Conservation (phyloP, 108 stramenopile species). For the Pseudonitzschia delicatissima region DNA sequence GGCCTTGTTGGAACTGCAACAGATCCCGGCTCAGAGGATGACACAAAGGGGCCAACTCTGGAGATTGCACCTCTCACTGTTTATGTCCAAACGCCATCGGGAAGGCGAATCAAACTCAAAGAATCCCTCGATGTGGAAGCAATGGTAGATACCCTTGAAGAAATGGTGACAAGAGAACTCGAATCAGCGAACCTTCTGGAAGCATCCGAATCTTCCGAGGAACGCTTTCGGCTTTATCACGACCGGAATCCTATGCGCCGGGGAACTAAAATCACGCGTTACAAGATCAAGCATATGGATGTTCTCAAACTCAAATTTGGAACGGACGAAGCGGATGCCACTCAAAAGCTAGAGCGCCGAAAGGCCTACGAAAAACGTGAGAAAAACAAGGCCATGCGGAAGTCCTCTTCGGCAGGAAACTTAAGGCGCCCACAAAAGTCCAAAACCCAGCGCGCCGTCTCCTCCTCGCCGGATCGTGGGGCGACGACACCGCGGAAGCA, state of each 20-base stretch:
- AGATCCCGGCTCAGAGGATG: background rate
- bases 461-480: no score
- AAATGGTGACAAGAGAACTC: no score
- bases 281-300: conserved; percentile 1
- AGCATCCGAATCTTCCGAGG: no score
- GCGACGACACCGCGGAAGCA: no score
- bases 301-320: background rate
- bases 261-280: background rate
- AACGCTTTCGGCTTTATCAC: background rate
- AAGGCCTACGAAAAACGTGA: no score
- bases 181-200: no score
- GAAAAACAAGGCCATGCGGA: no score
- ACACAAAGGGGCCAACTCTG: background rate
- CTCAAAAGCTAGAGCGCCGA: no score
- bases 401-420: no score
- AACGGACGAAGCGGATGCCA: no score
- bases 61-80: conserved; percentile 3
- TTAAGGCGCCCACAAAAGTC: no score
- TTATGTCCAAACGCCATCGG: background rate
- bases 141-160: background rate
- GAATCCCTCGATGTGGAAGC: conserved; percentile 2
- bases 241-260: background rate
- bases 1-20: background rate
- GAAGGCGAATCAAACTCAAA: background rate
- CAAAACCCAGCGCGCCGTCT: no score